These are phyloP conservation scores for Ceratobasidium sp. DNA, from an alignment of 1,284 basidiomycete genomes.

Conservation along the genomic window DNA sequence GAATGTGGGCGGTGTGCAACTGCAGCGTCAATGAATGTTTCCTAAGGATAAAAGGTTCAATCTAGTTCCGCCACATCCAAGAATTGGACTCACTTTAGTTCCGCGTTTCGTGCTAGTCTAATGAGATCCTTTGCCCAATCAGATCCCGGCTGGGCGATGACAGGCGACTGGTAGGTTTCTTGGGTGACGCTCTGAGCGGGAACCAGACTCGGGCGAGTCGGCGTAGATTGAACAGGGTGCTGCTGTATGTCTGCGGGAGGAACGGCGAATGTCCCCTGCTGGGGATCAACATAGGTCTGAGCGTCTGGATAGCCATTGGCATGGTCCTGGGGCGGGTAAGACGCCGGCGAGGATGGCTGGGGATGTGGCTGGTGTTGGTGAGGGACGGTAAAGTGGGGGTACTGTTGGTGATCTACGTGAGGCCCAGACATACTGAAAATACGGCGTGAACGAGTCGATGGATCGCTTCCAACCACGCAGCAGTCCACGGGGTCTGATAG, in stretches of 20 bases:
- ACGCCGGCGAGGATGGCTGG: conserved; percentile 16
- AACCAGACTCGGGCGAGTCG: conserved; percentile 28
- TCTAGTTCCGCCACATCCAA: not conserved
- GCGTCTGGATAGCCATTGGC: conserved; percentile 32
- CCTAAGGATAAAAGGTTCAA: conserved; percentile 58
- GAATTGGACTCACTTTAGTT: conserved; percentile 71
- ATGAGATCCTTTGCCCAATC: conserved; percentile 87
- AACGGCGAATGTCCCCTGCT: conserved; percentile 21
- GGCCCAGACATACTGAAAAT: conserved; percentile 41
- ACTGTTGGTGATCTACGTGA: conserved; percentile 41
- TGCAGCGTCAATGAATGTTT: conserved; percentile 84
- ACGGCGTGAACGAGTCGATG: conserved; percentile 8
- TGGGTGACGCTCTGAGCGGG: conserved; percentile 56
- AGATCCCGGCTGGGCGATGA: conserved; percentile 70
- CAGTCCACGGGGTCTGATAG: conserved; percentile 14
- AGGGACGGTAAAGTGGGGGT: conserved; percentile 35
- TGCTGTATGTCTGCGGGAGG: conserved; percentile 28
- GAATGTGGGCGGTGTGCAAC: conserved; percentile 84
- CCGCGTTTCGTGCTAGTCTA: conserved; percentile 82
- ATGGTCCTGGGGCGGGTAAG: conserved; percentile 40
- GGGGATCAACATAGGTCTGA: conserved; percentile 34
- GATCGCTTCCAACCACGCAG: conserved; percentile 14
- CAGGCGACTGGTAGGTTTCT: conserved; percentile 57
- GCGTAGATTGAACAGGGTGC: conserved; percentile 30
- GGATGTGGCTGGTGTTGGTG: conserved; percentile 47